A percentile compares a stretch with the other conserved stretches of the same genome.
These are phyloP conservation scores for Cytospora mali DNA, from an alignment of 2,329 filamentous ascomycete genomes.

Conservation along the genomic window DNA sequence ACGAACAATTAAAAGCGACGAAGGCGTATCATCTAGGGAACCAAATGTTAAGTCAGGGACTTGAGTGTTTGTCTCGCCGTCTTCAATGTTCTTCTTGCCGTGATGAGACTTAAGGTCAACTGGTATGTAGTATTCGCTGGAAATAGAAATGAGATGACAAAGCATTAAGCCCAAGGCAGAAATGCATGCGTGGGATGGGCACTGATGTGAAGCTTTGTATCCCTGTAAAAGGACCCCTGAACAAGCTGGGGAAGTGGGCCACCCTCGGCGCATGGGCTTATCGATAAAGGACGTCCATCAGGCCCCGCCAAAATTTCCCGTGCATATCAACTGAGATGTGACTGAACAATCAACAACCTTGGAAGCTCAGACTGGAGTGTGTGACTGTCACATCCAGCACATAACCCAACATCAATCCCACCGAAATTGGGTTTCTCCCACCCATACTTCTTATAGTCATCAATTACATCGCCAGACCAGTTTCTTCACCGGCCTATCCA, in stretches of 20 bases:
- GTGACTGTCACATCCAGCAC: neutral
- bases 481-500: neutral
- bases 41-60: neutral
- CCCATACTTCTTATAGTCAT: neutral
- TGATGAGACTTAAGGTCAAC: too few relatives aligned
- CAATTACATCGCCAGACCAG: neutral
- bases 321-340: neutral
- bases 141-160: neutral
- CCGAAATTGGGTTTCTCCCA: neutral
- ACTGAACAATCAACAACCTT: neutral
- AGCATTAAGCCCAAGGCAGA: neutral
- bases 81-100: neutral
- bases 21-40: neutral
- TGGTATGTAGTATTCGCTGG: neutral
- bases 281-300: neutral
- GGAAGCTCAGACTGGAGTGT: neutral
- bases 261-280: neutral
- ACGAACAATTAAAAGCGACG: neutral
- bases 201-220: neutral
- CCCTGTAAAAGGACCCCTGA: neutral
- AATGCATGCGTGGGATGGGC: neutral
- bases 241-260: neutral
- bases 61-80: neutral
- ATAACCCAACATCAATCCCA: neutral
- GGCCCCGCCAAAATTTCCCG: slow-evolving; percentile 20